phyloP scores from a whole-genome alignment of 2,329 filamentous ascomycete species.

The Huntiella bhutanensis region DNA sequence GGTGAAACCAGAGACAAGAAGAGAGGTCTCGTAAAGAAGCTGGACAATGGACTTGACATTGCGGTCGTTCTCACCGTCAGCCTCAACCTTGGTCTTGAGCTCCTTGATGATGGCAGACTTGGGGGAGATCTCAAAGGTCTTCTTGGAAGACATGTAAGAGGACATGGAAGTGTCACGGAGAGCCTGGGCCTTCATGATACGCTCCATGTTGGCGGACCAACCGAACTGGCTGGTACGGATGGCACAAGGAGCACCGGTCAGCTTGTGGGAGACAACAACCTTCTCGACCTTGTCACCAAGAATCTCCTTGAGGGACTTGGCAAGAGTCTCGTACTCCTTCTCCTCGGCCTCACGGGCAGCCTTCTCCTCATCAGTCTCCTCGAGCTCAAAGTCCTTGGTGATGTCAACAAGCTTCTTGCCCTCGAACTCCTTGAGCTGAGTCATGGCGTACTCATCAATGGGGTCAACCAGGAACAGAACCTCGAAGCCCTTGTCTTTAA shows the following conservation, averaged over 20 bases:
- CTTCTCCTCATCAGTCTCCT: constrained; percentile 99
- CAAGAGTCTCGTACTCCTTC: constrained; percentile 90
- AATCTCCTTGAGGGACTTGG: constrained; percentile 97
- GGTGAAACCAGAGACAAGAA: constrained; percentile 97
- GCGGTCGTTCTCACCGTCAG: constrained; percentile 93
- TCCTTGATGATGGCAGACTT: constrained; percentile 96
- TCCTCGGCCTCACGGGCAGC: constrained; percentile 81
- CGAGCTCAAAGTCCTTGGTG: constrained; percentile 99
- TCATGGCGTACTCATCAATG: constrained; percentile 99
- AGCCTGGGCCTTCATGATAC: constrained; percentile 99
- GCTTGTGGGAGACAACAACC: constrained; percentile 97
- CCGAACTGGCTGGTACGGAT: constrained; percentile 99
- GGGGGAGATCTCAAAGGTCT: constrained; percentile 99
- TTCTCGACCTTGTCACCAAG: constrained; percentile 99
- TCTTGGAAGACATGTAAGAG: constrained; percentile 99
- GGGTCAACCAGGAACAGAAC: constrained; percentile 98
- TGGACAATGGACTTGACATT: constrained; percentile 98
- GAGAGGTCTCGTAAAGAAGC: constrained; percentile 95
- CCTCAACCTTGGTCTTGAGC: constrained; percentile 97
- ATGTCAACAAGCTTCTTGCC: constrained; percentile 99
- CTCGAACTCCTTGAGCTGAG: constrained; percentile 98
- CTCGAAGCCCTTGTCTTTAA: constrained; percentile 99
- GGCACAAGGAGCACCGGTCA: constrained; percentile 81
- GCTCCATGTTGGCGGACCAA: constrained; percentile 99
- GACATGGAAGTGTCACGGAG: constrained; percentile 99